Evolutionary conservation across 768 basidiomycete species (phyloP), one percentile per base, ranked within the genome.

Genomic region (Pulveroboletus sp.): DNA sequence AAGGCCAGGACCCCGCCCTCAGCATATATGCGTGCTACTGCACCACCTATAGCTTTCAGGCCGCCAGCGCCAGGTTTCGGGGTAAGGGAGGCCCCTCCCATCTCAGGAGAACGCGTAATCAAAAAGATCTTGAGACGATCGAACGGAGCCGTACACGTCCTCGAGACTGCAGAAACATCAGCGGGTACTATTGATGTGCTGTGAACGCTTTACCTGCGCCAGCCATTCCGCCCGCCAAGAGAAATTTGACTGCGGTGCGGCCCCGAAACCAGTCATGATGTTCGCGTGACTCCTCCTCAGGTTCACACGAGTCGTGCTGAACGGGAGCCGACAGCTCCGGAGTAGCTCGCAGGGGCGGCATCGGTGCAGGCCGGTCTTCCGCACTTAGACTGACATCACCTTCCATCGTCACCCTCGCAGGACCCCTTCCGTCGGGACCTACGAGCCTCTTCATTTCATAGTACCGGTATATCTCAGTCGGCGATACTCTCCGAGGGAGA

Each of bases 111-210:
- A 49, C 90, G 78, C 22, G 96, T 98, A 54, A 98, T 98, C 50
- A 99, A 78, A 68, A 96, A 98, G 47, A 99, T 80, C 68, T 95
- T 99, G 43, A 99, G 75, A 46, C 96, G 83, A 72, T 99, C 96
- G 57, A 97, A 98, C 1, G 96, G 96, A 6, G 96, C 96, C 0
- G 96, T 99, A 51, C 91, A 93, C 38, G 94, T 89, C 58, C 96
- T 79, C 13, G 95, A 98, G 24, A 97, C 96, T 96, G 60, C 26
- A 35, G 47, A 23, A 29, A 31, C 54, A 50, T 46, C 37, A 59
- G 47, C 6, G 23, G 36, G 17, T 8, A 35, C 45, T n/a, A 30
- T 29, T 39, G 14, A 19, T 27, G 42, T 2, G 30, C 29, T 43
- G 27, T 12, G 20, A 45, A 47, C 1, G 27, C 68, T 82, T 71